phyloP scores from a whole-genome alignment of 2,329 filamentous ascomycete genomes.

The Cucurbitaria berberidis region DNA sequence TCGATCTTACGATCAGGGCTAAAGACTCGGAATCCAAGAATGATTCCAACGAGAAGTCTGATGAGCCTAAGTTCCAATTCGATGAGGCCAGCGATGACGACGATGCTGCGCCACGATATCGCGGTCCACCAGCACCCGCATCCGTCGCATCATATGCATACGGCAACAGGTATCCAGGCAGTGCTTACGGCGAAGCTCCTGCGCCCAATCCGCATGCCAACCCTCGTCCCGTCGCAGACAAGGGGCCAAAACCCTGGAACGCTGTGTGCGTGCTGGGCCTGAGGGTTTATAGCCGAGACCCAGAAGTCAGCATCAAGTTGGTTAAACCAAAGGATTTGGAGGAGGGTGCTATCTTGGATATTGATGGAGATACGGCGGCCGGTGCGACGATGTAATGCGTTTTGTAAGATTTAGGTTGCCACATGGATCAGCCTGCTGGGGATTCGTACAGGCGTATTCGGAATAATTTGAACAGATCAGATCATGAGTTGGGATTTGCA shows the following conservation, averaged over 20 bases:
- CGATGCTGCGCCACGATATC: not conserved
- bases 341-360: conserved; percentile 40
- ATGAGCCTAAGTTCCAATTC: conserved; percentile 1
- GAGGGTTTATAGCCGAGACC: conserved; percentile 54
- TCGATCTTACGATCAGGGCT: not conserved
- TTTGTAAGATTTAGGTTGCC: not conserved
- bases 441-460: not conserved
- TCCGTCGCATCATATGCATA: not conserved
- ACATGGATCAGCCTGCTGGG: not conserved
- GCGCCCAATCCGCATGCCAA: conserved; percentile 1
- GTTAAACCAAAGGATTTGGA: conserved; percentile 38
- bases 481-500: not conserved
- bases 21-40: conserved; percentile 1
- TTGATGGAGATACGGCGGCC: conserved; percentile 38
- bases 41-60: not conserved
- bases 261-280: conserved; percentile 65
- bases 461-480: not conserved
- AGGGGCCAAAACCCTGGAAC: conserved; percentile 59
- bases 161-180: conserved; percentile 1
- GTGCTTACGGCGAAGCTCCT: conserved; percentile 7
- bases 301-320: conserved; percentile 40
- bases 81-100: conserved; percentile 3
- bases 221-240: conserved; percentile 5
- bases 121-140: not conserved
- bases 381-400: conserved; percentile 42